A percentile compares a stretch with the other conserved stretches of the same genome.
Evolutionary conservation across 2,329 filamentous ascomycete species (phyloP).

Genomic region (Stachybotrys chlorohalonatus): DNA sequence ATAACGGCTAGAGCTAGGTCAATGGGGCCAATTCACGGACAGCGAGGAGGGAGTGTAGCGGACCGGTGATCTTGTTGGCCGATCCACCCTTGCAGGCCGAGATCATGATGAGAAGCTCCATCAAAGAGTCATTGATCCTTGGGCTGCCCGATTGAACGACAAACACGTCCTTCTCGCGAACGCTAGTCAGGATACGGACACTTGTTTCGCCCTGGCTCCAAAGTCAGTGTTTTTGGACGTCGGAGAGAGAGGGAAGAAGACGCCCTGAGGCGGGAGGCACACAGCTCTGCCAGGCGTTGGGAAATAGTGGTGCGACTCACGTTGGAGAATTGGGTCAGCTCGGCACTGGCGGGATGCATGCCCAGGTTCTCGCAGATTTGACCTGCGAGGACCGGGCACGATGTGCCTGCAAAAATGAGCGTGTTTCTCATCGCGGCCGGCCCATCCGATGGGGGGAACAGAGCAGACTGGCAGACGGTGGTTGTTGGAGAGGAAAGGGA

Average conservation of each 20-base stretch:
- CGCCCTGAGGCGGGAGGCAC: neutral
- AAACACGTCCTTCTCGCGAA: conserved; percentile 97
- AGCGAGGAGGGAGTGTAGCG: conserved; percentile 17
- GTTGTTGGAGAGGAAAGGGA: conserved; percentile 3
- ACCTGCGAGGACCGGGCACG: conserved; percentile 53
- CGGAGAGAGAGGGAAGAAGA: neutral
- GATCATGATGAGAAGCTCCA: conserved; percentile 99
- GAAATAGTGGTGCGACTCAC: conserved; percentile 31
- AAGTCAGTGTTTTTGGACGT: conserved; percentile 9
- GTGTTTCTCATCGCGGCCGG: conserved; percentile 50
- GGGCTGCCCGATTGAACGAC: conserved; percentile 94
- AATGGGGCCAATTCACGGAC: conserved; percentile 8
- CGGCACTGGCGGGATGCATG: conserved; percentile 54
- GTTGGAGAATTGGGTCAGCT: conserved; percentile 64
- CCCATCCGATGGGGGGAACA: conserved; percentile 12
- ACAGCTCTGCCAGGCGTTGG: neutral
- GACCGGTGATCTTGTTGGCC: conserved; percentile 92
- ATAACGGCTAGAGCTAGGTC: conserved; percentile 55
- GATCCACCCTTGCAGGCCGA: conserved; percentile 97
- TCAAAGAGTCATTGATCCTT: conserved; percentile 96
- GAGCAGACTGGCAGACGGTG: conserved; percentile 8
- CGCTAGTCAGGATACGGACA: conserved; percentile 61
- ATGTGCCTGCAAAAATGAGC: conserved; percentile 59
- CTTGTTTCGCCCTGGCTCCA: conserved; percentile 55
- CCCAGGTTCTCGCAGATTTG: conserved; percentile 62